Evolutionary conservation across 371 early-diverging fungal species (phyloP).

Genomic region (Mucor lusitanicus): DNA sequence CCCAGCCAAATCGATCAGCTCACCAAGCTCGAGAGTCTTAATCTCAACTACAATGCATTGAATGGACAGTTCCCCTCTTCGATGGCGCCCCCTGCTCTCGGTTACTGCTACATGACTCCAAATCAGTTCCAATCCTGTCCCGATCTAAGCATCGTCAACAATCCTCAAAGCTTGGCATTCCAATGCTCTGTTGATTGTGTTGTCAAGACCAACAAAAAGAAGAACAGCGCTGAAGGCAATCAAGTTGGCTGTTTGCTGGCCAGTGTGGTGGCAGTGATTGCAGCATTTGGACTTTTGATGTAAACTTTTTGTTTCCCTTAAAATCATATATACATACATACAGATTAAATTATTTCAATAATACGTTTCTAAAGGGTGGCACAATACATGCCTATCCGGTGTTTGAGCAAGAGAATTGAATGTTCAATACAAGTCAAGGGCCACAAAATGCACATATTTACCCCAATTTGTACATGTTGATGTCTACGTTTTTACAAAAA

Average conservation of each 20-base stretch:
- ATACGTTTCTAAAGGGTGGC: too few species aligned
- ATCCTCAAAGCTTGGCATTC: slow-evolving; percentile 50
- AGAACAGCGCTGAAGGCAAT: slow-evolving; percentile 2
- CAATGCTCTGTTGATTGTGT: slow-evolving; percentile 55
- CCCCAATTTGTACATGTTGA: too few species aligned
- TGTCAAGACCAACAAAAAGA: slow-evolving; percentile 15
- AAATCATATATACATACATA: not conserved
- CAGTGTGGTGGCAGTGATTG: not conserved
- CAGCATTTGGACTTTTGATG: not conserved
- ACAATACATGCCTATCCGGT: too few species aligned
- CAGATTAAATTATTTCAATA: not conserved
- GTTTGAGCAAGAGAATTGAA: too few species aligned
- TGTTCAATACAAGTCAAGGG: too few species aligned
- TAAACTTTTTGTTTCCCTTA: not conserved
- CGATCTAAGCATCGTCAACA: slow-evolving; percentile 35
- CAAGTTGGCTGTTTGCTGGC: not conserved
- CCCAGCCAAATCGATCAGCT: slow-evolving; percentile 47
- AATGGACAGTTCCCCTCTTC: slow-evolving; percentile 53
- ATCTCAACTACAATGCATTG: slow-evolving; percentile 52
- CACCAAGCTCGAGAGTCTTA: slow-evolving; percentile 42
- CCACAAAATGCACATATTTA: too few species aligned
- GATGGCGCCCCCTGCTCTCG: slow-evolving; percentile 44
- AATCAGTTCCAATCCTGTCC: slow-evolving; percentile 58
- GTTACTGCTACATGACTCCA: slow-evolving; percentile 51
- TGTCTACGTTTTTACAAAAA: too few species aligned